Evolutionary conservation across 129 eudicot species (phyloP).

Genomic region (Lactuca sativa): DNA sequence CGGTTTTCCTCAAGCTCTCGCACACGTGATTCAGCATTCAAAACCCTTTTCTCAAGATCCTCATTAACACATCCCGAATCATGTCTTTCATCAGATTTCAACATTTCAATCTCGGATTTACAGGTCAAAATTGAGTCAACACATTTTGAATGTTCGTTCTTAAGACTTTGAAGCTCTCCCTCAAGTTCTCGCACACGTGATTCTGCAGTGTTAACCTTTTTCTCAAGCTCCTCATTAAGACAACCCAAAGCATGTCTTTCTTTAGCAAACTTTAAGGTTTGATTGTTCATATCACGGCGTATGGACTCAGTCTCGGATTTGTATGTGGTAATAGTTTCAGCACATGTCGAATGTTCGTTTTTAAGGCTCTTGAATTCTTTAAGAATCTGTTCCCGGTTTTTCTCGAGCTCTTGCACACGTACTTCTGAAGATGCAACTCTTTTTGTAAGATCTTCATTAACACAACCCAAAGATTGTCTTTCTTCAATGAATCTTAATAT

Average conservation of each 20-base stretch:
- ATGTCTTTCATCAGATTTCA: constrained; percentile 57
- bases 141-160: background rate
- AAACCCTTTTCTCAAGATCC: constrained; percentile 74
- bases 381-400: constrained; percentile 64
- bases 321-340: constrained; percentile 45
- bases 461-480: constrained; percentile 47
- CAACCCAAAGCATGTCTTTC: constrained; percentile 55
- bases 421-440: constrained; percentile 55
- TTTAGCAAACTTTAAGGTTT: constrained; percentile 42
- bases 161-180: background rate
- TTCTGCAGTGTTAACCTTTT: constrained; percentile 57
- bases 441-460: constrained; percentile 68
- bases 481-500: constrained; percentile 49
- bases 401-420: constrained; percentile 71
- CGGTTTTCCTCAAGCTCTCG: constrained; percentile 86
- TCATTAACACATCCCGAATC: constrained; percentile 48
- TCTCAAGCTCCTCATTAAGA: constrained; percentile 69
- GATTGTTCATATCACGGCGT: constrained; percentile 51
- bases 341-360: constrained; percentile 72
- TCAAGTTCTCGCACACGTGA: constrained; percentile 9
- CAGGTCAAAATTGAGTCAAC: background rate
- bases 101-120: constrained; percentile 12
- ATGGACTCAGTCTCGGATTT: constrained; percentile 61
- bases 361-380: constrained; percentile 70
- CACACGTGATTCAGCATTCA: constrained; percentile 63